A percentile compares a stretch with the other conserved stretches of the same genome.
These are phyloP conservation scores for Tricholoma matsutake DNA, from an alignment of 768 basidiomycete species.

Conservation along the genomic window DNA sequence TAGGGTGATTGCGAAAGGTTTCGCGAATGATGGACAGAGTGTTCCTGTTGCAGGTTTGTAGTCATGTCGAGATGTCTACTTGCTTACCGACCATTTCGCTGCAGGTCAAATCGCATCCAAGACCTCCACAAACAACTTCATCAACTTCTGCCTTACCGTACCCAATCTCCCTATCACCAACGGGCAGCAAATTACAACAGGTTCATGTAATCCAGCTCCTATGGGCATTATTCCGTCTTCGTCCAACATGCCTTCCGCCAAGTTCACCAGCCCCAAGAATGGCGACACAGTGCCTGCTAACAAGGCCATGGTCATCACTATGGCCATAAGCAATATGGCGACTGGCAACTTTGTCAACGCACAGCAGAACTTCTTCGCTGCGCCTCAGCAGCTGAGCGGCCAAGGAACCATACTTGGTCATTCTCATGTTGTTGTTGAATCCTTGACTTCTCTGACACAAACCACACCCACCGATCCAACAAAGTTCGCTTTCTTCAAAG, in stretches of 20 bases:
- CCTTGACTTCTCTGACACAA: slow-evolving; percentile 35
- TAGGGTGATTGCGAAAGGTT: slow-evolving; percentile 44
- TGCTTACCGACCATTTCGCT: slow-evolving; percentile 15
- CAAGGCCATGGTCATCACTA: slow-evolving; percentile 42
- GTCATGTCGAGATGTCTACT: slow-evolving; percentile 11
- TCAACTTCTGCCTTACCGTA: slow-evolving; percentile 46
- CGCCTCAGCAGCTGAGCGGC: slow-evolving; percentile 47
- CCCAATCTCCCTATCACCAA: slow-evolving; percentile 46
- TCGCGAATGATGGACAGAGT: slow-evolving; percentile 48
- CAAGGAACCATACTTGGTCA: slow-evolving; percentile 48
- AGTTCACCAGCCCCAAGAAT: slow-evolving; percentile 40
- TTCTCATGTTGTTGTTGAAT: slow-evolving; percentile 53
- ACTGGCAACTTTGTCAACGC: slow-evolving; percentile 53
- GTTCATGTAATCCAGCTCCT: slow-evolving; percentile 55
- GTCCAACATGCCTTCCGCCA: slow-evolving; percentile 41
- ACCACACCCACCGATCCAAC: slow-evolving; percentile 43
- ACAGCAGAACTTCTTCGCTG: slow-evolving; percentile 44
- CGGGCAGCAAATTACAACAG: slow-evolving; percentile 44
- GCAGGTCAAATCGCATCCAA: slow-evolving; percentile 47
- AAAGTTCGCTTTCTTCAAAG: slow-evolving; percentile 53
- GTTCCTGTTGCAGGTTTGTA: slow-evolving; percentile 34
- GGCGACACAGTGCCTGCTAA: slow-evolving; percentile 41
- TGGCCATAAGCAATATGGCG: slow-evolving; percentile 37
- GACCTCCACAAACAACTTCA: slow-evolving; percentile 58
- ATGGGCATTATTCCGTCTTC: slow-evolving; percentile 49